phyloP scores from a whole-genome alignment of 345 rosid genomes.

The Pugionium dolabratum region DNA sequence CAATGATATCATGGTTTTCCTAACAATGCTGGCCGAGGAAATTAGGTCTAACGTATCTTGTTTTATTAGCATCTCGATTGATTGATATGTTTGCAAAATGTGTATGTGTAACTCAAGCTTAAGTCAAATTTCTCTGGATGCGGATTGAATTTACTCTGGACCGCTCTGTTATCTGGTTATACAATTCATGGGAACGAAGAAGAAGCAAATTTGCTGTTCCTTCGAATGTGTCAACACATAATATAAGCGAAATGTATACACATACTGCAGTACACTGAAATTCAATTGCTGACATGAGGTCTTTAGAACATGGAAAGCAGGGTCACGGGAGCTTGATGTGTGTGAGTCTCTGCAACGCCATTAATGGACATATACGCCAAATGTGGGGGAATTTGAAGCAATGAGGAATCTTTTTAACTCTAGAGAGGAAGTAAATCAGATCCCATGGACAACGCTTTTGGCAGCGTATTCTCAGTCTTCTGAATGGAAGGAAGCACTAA shows the following conservation, averaged over 20 bases:
- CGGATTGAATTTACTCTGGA: conserved; percentile 44
- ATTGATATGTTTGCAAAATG: conserved; percentile 53
- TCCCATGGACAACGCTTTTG: conserved; percentile 66
- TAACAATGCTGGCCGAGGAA: conserved; percentile 39
- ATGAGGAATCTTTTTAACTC: conserved; percentile 53
- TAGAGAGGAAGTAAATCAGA: conserved; percentile 49
- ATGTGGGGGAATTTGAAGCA: conserved; percentile 43
- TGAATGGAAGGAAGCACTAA: conserved; percentile 49
- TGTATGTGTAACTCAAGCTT: conserved; percentile 43
- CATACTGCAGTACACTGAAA: conserved; percentile 46
- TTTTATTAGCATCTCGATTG: conserved; percentile 42
- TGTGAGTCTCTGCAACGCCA: conserved; percentile 42
- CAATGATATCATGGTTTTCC: conserved; percentile 51
- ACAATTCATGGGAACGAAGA: conserved; percentile 26
- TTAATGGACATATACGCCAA: conserved; percentile 52
- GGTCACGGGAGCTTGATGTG: conserved; percentile 38
- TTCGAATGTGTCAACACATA: conserved; percentile 43
- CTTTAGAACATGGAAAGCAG: conserved; percentile 37
- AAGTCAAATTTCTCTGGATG: conserved; percentile 34
- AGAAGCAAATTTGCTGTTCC: conserved; percentile 42
- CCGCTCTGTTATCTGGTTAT: conserved; percentile 50
- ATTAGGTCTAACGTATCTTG: conserved; percentile 38
- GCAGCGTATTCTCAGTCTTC: conserved; percentile 56
- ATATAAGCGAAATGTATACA: conserved; percentile 41
- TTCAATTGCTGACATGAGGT: conserved; percentile 40